Base-by-base conservation (phyloP, 768 basidiomycete genomes). In the Lactarius akahatsu region DNA sequence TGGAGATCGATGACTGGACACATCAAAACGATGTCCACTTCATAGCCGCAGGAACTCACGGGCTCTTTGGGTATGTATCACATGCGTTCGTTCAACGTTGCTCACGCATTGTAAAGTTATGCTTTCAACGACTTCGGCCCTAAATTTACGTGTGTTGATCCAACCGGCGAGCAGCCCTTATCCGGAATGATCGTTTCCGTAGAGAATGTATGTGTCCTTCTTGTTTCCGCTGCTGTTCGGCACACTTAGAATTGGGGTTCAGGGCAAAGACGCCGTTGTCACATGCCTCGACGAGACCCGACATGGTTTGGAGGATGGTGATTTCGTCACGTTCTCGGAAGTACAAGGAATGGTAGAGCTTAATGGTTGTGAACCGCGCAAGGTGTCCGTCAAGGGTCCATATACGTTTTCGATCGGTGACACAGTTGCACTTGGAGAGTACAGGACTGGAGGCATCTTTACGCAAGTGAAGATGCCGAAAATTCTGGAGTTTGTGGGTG, bases 381-480 rank as follows among this genome's bases (percentile, higher is more conserved):
- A 96, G 77, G 79, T 99, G 43, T 81, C 90, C 18, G 94, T 96
- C 68, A 98, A 96, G 74, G 97, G 96, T 2, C 97, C 97, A 0
- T 99, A 98, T 75, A 98, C 97, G 0, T 99, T 99, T 78, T 81
- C 90, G 36, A 96, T 99, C 64, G 96, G 97, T 3, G 93, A 97
- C 75, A 98, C 96, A 2, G 85, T 88, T 36, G 82, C 82, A 41
- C 75, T 97, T 13, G 82, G 87, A 32, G 81, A 85, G 55, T 98
- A 98, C 78, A 85, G 88, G 71, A 75, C 85, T 34, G 97, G 96
- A 30, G 97, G 97, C 43, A 90, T 96, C 68, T 99, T 98, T 76
- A 94, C 92, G 8, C 97, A 99, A 77, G 95, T 98, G 69, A 99
- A 98, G 80, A 96, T 98, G 94, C 97, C 97, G 11, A 98, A 96